Evolutionary conservation across 768 basidiomycete genomes (phyloP).

Genomic region (Tremella fuciformis): DNA sequence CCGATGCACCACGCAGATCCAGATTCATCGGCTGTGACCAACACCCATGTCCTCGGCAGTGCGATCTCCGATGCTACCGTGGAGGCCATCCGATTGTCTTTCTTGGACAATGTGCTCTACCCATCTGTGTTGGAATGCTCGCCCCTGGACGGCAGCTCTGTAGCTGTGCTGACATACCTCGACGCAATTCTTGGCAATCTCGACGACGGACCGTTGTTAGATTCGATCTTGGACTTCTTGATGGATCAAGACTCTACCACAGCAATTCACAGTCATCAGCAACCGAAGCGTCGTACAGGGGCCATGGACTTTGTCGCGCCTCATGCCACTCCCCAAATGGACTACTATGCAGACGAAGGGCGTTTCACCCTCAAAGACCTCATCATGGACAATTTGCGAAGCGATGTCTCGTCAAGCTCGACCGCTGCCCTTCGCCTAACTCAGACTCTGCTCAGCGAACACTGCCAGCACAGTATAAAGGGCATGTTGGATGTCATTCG

Average conservation of each 20-base stretch:
- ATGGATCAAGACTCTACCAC: slow-evolving; percentile 7
- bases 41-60: slow-evolving; percentile 63
- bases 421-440: slow-evolving; percentile 78
- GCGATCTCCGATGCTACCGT: slow-evolving; percentile 81
- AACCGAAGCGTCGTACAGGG: slow-evolving; percentile 57
- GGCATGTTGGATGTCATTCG: slow-evolving; percentile 68
- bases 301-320: slow-evolving; percentile 84
- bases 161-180: slow-evolving; percentile 93
- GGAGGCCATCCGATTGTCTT: slow-evolving; percentile 75
- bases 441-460: slow-evolving; percentile 67
- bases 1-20: slow-evolving; percentile 14
- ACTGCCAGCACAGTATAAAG: slow-evolving; percentile 64
- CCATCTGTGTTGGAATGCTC: slow-evolving; percentile 92
- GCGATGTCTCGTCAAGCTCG: slow-evolving; percentile 63
- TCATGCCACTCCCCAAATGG: slow-evolving; percentile 56
- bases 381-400: slow-evolving; percentile 72
- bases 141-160: slow-evolving; percentile 86
- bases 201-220: slow-evolving; percentile 37
- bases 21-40: slow-evolving; percentile 10
- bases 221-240: slow-evolving; percentile 22
- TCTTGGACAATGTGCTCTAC: slow-evolving; percentile 88
- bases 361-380: slow-evolving; percentile 91
- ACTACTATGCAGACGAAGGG: slow-evolving; percentile 79
- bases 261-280: slow-evolving; percentile 6
- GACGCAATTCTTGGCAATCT: slow-evolving; percentile 58